Evolutionary conservation across 2,329 filamentous ascomycete genomes (phyloP).

Genomic region (Sporothrix euskadiensis): DNA sequence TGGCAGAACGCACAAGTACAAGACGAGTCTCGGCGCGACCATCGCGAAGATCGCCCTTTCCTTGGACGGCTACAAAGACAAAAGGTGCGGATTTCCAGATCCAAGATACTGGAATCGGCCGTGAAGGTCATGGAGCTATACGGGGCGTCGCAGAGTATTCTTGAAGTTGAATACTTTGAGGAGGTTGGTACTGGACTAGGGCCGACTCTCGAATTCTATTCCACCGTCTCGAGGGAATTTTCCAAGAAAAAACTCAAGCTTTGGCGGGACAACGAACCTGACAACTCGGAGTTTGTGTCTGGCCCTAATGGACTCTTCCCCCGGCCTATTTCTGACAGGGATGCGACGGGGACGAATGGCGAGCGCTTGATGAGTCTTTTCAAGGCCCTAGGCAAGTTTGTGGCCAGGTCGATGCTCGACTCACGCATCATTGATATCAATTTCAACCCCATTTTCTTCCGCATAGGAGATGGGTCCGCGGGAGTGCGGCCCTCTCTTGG

Average conservation of each 20-base stretch:
- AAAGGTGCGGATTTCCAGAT: slow-evolving; percentile 94
- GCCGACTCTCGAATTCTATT: slow-evolving; percentile 96
- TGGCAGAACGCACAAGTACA: slow-evolving; percentile 91
- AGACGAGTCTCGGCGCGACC: slow-evolving; percentile 77
- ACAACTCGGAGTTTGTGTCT: slow-evolving; percentile 75
- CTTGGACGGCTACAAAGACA: slow-evolving; percentile 89
- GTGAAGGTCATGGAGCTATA: slow-evolving; percentile 99
- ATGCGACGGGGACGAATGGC: slow-evolving; percentile 72
- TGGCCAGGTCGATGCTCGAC: slow-evolving; percentile 96
- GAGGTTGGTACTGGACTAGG: slow-evolving; percentile 96
- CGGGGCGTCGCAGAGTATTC: slow-evolving; percentile 89
- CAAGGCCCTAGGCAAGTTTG: slow-evolving; percentile 93
- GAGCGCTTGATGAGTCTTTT: slow-evolving; percentile 86
- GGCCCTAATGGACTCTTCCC: slow-evolving; percentile 86
- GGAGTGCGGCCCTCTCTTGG: slow-evolving; percentile 80
- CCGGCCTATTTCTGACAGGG: slow-evolving; percentile 79
- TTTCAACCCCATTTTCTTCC: slow-evolving; percentile 97
- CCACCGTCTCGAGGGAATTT: slow-evolving; percentile 94
- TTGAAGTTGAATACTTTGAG: slow-evolving; percentile 98
- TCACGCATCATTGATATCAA: slow-evolving; percentile 97
- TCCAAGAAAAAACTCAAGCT: slow-evolving; percentile 96
- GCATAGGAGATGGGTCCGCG: slow-evolving; percentile 71
- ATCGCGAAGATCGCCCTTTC: slow-evolving; percentile 88
- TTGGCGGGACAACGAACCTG: slow-evolving; percentile 87
- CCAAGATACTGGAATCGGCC: slow-evolving; percentile 93